Percentiles rank a stretch among this genome's conserved stretches.
Conservation (phyloP, 768 basidiomycete species). For the Termitomyces heimii region DNA sequence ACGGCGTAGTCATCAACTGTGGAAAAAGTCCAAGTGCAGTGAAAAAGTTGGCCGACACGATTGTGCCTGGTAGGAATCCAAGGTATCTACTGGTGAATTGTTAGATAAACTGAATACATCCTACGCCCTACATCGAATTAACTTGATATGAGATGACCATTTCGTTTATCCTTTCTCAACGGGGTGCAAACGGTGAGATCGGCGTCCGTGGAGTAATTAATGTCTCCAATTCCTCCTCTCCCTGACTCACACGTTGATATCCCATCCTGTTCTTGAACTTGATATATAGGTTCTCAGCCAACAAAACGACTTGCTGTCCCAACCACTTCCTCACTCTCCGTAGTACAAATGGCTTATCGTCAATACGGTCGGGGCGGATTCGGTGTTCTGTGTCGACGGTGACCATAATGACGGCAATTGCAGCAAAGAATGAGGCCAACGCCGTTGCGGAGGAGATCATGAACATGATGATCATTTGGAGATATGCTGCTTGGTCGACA, state of each 20-base stretch:
- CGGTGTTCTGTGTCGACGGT: constrained; percentile 67
- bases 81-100: background rate
- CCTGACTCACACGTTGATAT: background rate
- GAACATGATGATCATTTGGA: constrained; percentile 95
- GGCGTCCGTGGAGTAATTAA: background rate
- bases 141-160: background rate
- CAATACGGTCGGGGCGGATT: constrained; percentile 58
- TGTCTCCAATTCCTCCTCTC: background rate
- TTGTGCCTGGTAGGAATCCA: too few species aligned
- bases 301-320: constrained; percentile 1
- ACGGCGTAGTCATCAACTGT: too few species aligned
- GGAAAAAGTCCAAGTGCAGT: too few species aligned
- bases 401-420: constrained; percentile 51
- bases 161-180: background rate
- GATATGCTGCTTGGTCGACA: constrained; percentile 76
- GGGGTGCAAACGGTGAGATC: background rate
- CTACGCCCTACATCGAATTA: background rate
- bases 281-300: background rate
- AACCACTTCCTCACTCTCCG: constrained; percentile 18
- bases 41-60: too few species aligned
- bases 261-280: background rate
- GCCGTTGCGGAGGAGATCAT: constrained; percentile 81
- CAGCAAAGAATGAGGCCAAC: constrained; percentile 61
- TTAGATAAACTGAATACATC: background rate
- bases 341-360: constrained; percentile 25